Evolutionary conservation across 257 asterid genomes (phyloP).

Genomic region (Ballota nigra): DNA sequence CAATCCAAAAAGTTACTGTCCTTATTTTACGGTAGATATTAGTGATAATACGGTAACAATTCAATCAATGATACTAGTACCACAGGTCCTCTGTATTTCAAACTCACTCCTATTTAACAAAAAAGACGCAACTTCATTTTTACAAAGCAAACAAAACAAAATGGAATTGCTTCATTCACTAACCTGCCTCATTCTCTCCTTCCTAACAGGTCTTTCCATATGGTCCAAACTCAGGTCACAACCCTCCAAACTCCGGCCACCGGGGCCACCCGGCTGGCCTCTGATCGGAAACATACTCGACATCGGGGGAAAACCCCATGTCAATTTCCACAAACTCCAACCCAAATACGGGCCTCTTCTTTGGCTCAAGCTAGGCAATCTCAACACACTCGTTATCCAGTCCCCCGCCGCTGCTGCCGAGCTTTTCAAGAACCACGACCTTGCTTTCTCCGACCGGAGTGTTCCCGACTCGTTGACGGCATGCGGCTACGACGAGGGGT

Average conservation of each 20-base stretch:
- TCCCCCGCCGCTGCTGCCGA: slow-evolving; percentile 37
- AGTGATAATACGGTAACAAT: too few relatives aligned
- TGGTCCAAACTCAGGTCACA: background rate
- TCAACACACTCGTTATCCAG: slow-evolving; percentile 33
- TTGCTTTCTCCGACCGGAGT: slow-evolving; percentile 31
- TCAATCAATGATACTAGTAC: too few relatives aligned
- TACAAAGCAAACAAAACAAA: background rate
- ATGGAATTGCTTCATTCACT: slow-evolving; percentile 3
- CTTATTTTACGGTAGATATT: too few relatives aligned
- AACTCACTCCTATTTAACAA: too few relatives aligned
- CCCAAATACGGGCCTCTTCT: slow-evolving; percentile 40
- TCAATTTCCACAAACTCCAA: slow-evolving; percentile 17
- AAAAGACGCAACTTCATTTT: too few relatives aligned
- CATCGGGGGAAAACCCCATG: slow-evolving; percentile 34
- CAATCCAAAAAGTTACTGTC: too few relatives aligned
- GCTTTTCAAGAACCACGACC: slow-evolving; percentile 47
- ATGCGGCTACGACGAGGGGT: slow-evolving; percentile 32
- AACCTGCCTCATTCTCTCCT: slow-evolving; percentile 7
- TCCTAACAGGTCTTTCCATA: background rate
- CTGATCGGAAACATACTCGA: slow-evolving; percentile 42
- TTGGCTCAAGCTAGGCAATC: slow-evolving; percentile 39
- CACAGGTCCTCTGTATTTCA: too few relatives aligned
- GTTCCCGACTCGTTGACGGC: slow-evolving; percentile 27
- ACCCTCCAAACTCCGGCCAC: slow-evolving; percentile 24
- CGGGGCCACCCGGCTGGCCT: slow-evolving; percentile 53